Percentiles rank a stretch among this genome's conserved stretches.
Conservation (phyloP, 1,284 basidiomycete species). For the Lignosus rhinocerotis region DNA sequence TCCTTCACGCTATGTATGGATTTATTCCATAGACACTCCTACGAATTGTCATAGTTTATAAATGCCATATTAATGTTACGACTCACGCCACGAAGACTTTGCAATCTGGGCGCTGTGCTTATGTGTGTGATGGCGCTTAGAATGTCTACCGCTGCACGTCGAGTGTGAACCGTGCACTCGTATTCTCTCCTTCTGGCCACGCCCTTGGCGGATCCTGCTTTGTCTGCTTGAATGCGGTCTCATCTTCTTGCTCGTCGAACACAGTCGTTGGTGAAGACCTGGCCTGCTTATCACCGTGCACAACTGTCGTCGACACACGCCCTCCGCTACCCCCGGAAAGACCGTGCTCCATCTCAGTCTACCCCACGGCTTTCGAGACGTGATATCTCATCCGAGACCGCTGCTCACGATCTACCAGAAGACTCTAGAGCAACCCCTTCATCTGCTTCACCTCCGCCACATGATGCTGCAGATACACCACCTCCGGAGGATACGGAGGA, state of each 20-base stretch:
- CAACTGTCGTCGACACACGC: constrained; percentile 37
- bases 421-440: neutral
- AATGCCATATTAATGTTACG: constrained; percentile 14
- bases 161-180: constrained; percentile 1
- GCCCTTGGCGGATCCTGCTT: constrained; percentile 13
- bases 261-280: constrained; percentile 45
- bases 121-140: constrained; percentile 10
- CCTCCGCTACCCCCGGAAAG: constrained; percentile 37
- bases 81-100: neutral
- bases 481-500: constrained; percentile 38
- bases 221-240: constrained; percentile 53
- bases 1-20: constrained; percentile 18
- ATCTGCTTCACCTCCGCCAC: constrained; percentile 25
- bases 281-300: constrained; percentile 35
- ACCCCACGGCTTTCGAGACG: constrained; percentile 37
- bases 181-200: constrained; percentile 4
- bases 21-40: constrained; percentile 17
- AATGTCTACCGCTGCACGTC: constrained; percentile 1
- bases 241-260: constrained; percentile 54
- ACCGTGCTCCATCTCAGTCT: constrained; percentile 26
- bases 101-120: neutral
- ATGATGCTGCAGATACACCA: constrained; percentile 30
- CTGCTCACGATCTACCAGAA: constrained; percentile 20
- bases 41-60: constrained; percentile 17
- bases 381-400: constrained; percentile 30